These are phyloP conservation scores for Incumbomyces lentus DNA, from an alignment of 2,329 filamentous ascomycete species.

Conservation along the genomic window DNA sequence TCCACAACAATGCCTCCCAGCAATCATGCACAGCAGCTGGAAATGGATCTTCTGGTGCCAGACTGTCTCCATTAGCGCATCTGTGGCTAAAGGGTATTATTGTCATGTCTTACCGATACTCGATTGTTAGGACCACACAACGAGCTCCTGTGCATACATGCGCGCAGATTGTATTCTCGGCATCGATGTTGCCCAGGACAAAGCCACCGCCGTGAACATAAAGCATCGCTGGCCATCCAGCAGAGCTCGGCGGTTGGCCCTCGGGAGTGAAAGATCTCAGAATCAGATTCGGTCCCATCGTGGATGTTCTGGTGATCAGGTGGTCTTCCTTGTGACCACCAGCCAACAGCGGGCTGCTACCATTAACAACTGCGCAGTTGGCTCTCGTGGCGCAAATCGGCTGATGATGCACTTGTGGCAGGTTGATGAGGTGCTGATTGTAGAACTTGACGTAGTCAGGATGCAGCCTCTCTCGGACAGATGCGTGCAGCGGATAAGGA, in stretches of 20 bases:
- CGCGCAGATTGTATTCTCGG: conserved; percentile 48
- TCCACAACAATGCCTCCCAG: conserved; percentile 47
- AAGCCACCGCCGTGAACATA: conserved; percentile 52
- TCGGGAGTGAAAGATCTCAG: conserved; percentile 44
- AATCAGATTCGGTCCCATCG: conserved; percentile 38
- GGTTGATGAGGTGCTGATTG: conserved; percentile 41
- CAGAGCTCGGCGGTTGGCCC: conserved; percentile 23
- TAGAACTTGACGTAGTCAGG: conserved; percentile 45
- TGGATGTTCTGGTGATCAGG: conserved; percentile 33
- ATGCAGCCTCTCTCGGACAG: conserved; percentile 36
- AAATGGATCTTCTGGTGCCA: conserved; percentile 48
- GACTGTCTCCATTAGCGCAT: conserved; percentile 25
- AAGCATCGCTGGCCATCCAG: conserved; percentile 46
- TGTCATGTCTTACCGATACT: conserved; percentile 38
- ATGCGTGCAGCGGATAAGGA: conserved; percentile 34
- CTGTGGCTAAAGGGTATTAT: too few species aligned
- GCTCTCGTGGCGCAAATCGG: conserved; percentile 41
- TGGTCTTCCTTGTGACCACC: conserved; percentile 41
- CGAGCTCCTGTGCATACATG: conserved; percentile 42
- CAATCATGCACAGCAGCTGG: conserved; percentile 48
- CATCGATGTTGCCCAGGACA: conserved; percentile 48
- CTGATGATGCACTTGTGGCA: conserved; percentile 46
- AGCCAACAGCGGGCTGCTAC: conserved; percentile 39
- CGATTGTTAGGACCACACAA: conserved; percentile 45
- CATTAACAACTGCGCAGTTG: conserved; percentile 43